Evolutionary conservation across 176 grass and related monocot species (phyloP), one percentile per base, ranked within the genome.

Genomic region (sorghum (Sorghum bicolor)): DNA sequence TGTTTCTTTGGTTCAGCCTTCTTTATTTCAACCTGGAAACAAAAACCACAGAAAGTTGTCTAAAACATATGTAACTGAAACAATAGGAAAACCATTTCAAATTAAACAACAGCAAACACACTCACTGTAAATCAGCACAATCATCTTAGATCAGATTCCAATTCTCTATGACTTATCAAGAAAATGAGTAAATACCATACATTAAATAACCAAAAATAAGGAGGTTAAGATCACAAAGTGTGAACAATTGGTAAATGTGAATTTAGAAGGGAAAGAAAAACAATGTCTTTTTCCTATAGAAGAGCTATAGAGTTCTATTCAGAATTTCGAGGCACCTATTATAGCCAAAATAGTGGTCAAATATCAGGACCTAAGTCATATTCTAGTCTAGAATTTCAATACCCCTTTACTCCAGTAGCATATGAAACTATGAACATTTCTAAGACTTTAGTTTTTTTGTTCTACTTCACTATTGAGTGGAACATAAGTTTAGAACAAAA

Each of bases 1-100:
- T 86, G 88, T 84, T 92, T 99, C 87, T 96, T 99, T 67, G 96
- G 96, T 80, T 99, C 96, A 6, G 96, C 96, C 82, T 93, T 96
- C 87, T 99, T 99, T 82, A 99, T 96, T 86, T 99, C 96, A 89
- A 99, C 96, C 96, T 99, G 93, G 33, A 71, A 87, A 45, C 20
- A 63, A 25, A 55, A 53, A 37, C 52, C 48, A 20, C 79, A 14
- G 11, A 65, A 67, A 10, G 1, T 50, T 33, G 11, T 63, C 44
- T 70, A n/a, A 19, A 66, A 12, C 2, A 62, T 26, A 61, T 24
- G 8, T 9, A 20, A 55, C 52, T 22, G 20, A 25, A 60, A 25
- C 9, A 25, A 60, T 9, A 61, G 57, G 24, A 26, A 12, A 72
- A 64, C 17, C 28, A 38, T 11, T 57, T 44, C 22, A 70, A 10